Evolutionary conservation across 352 stramenopile species (phyloP), one percentile per base, ranked within the genome.

Genomic region (Elongisporangium prolatum): DNA sequence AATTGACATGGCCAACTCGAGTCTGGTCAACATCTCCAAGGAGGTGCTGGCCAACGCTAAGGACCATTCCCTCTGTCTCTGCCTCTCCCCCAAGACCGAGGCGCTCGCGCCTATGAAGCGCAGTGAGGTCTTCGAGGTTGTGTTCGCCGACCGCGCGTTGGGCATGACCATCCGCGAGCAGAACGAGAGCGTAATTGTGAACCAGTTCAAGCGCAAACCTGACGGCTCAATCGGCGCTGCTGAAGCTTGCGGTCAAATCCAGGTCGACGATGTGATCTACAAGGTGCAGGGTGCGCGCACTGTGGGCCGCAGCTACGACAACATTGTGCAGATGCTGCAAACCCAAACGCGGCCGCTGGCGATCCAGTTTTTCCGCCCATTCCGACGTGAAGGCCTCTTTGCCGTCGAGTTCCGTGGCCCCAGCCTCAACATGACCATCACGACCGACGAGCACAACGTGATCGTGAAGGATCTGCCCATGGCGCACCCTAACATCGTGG

Each of bases 401-500:
- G 84, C 84, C 17, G 84, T 94, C 50, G 84, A 94, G 48, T 94
- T 94, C 67, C 82, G 82, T 21, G 77, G 74, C 7, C 20, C 83
- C 37, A 89, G 79, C 57, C 77, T 94, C 47, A 94, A 91, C 57
- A 90, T 94, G 78, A 94, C 84, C 1, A 92, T 94, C 65, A 92
- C 82, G 0, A 91, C 80, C 5, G 83, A 94, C 60, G 84, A 94
- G 56, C 69, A 81, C n/a, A 85, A 91, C 52, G 83, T 94, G 8
- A 89, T 94, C 50, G 84, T 94, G 21, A 92, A 89, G 51, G 82
- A 91, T 28, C 69, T 94, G 48, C 84, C 84, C 24, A 90, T 89
- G 80, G 74, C 79, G 1, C 80, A 91, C 59, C 74, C 80, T 4
- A 94, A 94, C 57, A 87, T 94, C 28, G 84, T 92, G 17, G 84